Evolutionary conservation across 1,284 basidiomycete species (phyloP).

Genomic region (Flammula alnicola): DNA sequence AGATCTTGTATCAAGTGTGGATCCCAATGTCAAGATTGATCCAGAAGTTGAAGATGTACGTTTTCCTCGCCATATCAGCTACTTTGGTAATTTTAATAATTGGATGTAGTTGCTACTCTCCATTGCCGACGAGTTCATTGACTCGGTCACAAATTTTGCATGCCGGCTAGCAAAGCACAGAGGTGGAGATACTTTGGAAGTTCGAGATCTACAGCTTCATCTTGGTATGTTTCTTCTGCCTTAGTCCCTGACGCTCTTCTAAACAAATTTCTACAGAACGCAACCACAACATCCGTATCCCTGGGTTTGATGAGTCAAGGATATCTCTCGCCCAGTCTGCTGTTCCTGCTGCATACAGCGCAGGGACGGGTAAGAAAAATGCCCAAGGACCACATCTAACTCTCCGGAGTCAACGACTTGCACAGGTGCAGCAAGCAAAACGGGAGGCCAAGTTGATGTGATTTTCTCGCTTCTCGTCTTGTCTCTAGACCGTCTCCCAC

Average conservation of each 20-base stretch:
- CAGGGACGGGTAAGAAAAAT: conserved; percentile 55
- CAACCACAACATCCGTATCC: conserved; percentile 88
- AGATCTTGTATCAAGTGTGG: conserved; percentile 90
- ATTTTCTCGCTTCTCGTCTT: conserved; percentile 11
- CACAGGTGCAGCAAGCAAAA: conserved; percentile 79
- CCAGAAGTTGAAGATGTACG: conserved; percentile 91
- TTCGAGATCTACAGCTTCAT: conserved; percentile 94
- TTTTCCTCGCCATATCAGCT: conserved; percentile 21
- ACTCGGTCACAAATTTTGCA: conserved; percentile 91
- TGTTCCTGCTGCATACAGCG: conserved; percentile 53
- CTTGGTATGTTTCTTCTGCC: conserved; percentile 62
- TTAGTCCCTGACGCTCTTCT: background rate
- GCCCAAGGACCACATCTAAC: conserved; percentile 69
- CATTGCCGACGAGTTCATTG: conserved; percentile 96
- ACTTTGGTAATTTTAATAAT: background rate
- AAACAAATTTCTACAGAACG: conserved; percentile 54
- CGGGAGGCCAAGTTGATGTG: conserved; percentile 76
- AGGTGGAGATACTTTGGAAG: conserved; percentile 87
- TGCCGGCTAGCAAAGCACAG: conserved; percentile 95
- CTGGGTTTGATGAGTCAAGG: conserved; percentile 88
- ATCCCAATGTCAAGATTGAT: conserved; percentile 88
- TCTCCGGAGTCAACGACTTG: conserved; percentile 67
- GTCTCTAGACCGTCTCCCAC: background rate
- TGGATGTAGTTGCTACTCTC: conserved; percentile 78
- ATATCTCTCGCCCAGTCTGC: conserved; percentile 68